Evolutionary conservation across 1,284 basidiomycete species (phyloP).

Genomic region (Acaromyces ingoldii): DNA sequence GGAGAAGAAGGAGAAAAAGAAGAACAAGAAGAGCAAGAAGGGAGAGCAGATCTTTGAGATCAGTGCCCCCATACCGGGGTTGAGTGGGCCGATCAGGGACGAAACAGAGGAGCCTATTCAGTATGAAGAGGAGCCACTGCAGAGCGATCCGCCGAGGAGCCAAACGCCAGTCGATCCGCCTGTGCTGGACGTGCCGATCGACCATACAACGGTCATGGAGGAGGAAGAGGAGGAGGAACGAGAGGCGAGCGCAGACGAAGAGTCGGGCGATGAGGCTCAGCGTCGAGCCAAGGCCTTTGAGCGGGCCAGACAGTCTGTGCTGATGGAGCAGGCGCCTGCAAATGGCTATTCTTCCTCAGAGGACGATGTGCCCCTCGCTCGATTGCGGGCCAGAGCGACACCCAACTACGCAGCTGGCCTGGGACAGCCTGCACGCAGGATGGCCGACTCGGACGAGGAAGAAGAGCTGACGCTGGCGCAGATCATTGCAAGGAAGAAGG

Average conservation of each 20-base stretch:
- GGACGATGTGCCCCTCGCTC: constrained; percentile 35
- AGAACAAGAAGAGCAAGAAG: constrained; percentile 24
- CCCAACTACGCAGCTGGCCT: constrained; percentile 16
- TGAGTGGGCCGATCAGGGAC: too few relatives aligned
- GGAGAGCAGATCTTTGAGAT: constrained; percentile 11
- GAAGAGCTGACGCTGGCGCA: constrained; percentile 37
- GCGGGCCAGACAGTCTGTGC: constrained; percentile 8
- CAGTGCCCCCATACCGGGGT: constrained; percentile 7
- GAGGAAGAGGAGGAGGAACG: constrained; percentile 8
- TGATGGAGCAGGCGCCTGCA: not conserved
- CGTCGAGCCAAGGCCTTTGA: constrained; percentile 13
- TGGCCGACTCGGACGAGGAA: constrained; percentile 30
- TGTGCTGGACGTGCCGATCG: too few relatives aligned
- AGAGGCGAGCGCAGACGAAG: constrained; percentile 5
- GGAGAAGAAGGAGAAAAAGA: constrained; percentile 16
- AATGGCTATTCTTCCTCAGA: too few relatives aligned
- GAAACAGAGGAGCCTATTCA: too few relatives aligned
- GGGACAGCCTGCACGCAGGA: constrained; percentile 1
- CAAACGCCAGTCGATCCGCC: too few relatives aligned
- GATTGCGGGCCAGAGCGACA: constrained; percentile 24
- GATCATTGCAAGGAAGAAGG: constrained; percentile 29
- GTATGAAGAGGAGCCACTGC: too few relatives aligned
- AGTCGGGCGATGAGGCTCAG: constrained; percentile 11
- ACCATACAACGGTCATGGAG: not conserved
- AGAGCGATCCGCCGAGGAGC: too few relatives aligned